Conservation (phyloP, 257 asterid genomes). For the Nicotiana obtusifolia region DNA sequence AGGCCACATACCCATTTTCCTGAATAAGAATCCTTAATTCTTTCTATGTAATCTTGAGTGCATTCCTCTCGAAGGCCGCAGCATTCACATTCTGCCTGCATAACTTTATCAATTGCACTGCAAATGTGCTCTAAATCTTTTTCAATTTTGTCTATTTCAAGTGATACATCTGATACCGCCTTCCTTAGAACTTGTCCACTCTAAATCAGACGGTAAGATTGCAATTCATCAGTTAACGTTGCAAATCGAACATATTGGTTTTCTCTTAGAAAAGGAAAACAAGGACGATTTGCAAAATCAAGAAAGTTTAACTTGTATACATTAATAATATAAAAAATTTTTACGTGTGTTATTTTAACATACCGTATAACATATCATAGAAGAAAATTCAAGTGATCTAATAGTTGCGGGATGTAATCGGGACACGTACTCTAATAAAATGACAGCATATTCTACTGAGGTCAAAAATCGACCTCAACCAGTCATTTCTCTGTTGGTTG, state of each 20-base stretch:
- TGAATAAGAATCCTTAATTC: slow-evolving; percentile 36
- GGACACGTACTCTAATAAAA: neutral
- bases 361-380: too few relatives aligned
- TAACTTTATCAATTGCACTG: slow-evolving; percentile 49
- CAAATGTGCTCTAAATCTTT: slow-evolving; percentile 18
- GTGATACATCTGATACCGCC: slow-evolving; percentile 62
- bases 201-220: neutral
- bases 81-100: slow-evolving; percentile 83
- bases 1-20: slow-evolving; percentile 81
- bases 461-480: neutral
- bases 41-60: slow-evolving; percentile 59
- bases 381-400: too few relatives aligned
- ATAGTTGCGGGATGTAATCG: too few relatives aligned
- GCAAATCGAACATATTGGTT: neutral
- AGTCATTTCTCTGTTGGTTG: neutral
- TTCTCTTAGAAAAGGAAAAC: neutral
- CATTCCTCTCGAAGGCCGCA: slow-evolving; percentile 87
- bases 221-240: neutral
- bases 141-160: slow-evolving; percentile 30
- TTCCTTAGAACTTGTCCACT: neutral
- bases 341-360: too few relatives aligned
- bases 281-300: neutral
- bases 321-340: too few relatives aligned
- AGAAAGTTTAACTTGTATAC: too few relatives aligned
- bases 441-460: neutral